phyloP scores from a whole-genome alignment of 495 filamentous ascomycete species.

The Trichoderma orchidacearum region DNA sequence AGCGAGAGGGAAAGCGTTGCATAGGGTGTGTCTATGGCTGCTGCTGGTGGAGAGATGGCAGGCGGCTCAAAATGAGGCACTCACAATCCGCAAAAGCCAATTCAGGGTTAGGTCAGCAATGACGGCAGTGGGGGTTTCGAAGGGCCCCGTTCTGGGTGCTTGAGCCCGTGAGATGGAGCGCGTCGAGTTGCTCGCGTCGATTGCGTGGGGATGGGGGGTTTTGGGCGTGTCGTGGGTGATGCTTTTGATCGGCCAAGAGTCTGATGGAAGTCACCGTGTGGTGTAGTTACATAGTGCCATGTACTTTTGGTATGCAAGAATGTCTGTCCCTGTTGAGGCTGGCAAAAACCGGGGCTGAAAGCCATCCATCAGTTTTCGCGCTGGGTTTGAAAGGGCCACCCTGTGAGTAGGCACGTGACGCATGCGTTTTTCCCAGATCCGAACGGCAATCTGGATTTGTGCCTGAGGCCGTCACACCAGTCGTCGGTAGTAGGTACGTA shows the following conservation, averaged over 20 bases:
- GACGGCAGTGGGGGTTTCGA: neutral
- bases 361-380: neutral
- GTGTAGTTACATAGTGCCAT: neutral
- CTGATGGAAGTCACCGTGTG: neutral
- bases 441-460: neutral
- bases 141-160: neutral
- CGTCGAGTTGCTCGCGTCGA: neutral
- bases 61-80: neutral
- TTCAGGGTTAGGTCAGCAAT: conserved; percentile 1
- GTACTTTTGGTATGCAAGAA: neutral
- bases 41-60: neutral
- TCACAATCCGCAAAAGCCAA: neutral
- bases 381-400: neutral
- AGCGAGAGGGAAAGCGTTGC: neutral
- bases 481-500: too few species aligned
- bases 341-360: neutral
- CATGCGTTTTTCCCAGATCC: neutral
- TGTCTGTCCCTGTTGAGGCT: neutral
- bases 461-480: too few species aligned
- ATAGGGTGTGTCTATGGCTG: neutral
- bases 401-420: neutral
- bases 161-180: neutral
- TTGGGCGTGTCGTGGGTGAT: neutral
- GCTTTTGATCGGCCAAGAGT: neutral
- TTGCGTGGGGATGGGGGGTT: neutral